Evolutionary conservation across 192 early-diverging fungal species (phyloP), one percentile per base, ranked within the genome.

Genomic region (Coemansia sp.): DNA sequence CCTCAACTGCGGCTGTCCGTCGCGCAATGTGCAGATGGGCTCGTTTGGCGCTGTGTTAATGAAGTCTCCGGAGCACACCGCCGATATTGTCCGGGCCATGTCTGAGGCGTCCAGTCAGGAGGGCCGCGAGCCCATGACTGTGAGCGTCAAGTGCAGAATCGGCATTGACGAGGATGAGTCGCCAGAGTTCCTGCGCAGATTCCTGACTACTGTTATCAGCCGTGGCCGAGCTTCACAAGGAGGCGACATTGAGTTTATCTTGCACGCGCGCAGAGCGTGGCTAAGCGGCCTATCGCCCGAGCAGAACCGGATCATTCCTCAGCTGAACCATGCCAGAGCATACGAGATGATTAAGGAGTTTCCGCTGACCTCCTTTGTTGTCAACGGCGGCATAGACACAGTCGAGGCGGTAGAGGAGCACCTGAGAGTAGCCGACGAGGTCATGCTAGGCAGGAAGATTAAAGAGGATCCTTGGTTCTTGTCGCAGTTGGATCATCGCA

Each of bases 141-240:
- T 91, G 33, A 89, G 86, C 36, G 82, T 91, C 44, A 91, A 91
- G 71, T 89, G 88, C 65, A 80, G 89, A 12, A 85, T 86, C n/a
- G 89, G 89, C 6, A 78, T 91, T n/a, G 89, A 91, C 58, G 64
- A 87, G 10, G 63, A 82, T 33, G 89, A 88, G 53, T 83, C 85
- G 8, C 71, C 82, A 34, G 87, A 85, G 50, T 84, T 86, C 39
- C 46, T 91, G 22, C 58, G 50, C 18, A 24, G 38, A 8, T 83
- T 83, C 22, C 60, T 83, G 10, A 33, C 65, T 5, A 24, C 56
- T 3, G 53, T 83, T 17, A 52, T 44, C 2, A 43, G 26, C 35
- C 53, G 44, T 0, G 33, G 36, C 26, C 38, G 35, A 0, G 44
- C 53, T 3, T 19, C 22, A 11, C 27, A 22, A 3, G 58, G 32